A percentile compares a stretch with the other conserved stretches of the same genome.
These are phyloP conservation scores for Crithidia expoeki DNA, from an alignment of 208 protist species.

Conservation along the genomic window DNA sequence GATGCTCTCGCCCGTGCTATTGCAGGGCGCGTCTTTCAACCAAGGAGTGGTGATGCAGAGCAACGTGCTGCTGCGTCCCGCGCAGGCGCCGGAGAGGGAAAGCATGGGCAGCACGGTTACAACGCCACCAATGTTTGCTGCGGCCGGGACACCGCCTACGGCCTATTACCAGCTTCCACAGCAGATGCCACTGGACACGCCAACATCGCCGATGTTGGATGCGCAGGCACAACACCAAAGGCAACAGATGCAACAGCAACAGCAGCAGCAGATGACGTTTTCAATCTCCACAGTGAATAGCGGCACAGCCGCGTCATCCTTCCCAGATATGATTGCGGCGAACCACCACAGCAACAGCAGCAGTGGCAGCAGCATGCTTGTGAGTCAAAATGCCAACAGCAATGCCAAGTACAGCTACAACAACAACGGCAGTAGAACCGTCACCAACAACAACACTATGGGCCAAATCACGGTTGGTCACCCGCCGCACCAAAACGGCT, in stretches of 20 bases:
- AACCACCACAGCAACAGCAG: background rate
- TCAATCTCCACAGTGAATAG: slow-evolving; percentile 5
- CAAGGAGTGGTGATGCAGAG: background rate
- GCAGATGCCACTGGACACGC: background rate
- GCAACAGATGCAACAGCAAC: slow-evolving; percentile 2
- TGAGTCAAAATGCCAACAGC: background rate
- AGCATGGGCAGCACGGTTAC: background rate
- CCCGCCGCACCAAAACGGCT: background rate
- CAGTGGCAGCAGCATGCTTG: slow-evolving; percentile 1
- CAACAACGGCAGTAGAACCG: background rate
- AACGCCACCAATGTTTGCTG: background rate
- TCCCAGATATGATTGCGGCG: slow-evolving; percentile 1
- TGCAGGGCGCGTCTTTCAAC: background rate
- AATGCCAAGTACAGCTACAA: background rate
- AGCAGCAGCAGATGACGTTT: background rate
- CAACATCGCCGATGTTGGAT: slow-evolving; percentile 1
- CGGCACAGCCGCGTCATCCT: background rate
- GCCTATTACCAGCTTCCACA: slow-evolving; percentile 2
- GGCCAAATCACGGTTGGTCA: background rate
- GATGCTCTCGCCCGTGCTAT: background rate
- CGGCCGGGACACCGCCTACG: background rate
- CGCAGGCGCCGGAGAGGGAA: background rate
- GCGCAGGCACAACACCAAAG: background rate
- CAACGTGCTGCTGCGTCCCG: background rate
- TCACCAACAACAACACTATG: background rate